A percentile compares a stretch with the other conserved stretches of the same genome.
Evolutionary conservation across 345 rosid genomes (phyloP).

Genomic region (Ricinus communis): DNA sequence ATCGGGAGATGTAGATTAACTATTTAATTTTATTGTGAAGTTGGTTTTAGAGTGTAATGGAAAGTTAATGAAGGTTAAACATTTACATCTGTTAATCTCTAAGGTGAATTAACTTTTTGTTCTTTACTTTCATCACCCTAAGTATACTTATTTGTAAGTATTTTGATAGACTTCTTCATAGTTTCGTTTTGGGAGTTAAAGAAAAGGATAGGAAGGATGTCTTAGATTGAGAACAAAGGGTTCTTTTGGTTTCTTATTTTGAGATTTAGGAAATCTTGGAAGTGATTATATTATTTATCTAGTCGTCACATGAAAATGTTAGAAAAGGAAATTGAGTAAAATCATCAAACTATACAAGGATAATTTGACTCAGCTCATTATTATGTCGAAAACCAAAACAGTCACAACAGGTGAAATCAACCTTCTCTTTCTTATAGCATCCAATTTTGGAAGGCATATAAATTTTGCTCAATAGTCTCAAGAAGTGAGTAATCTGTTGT

Average conservation of each 20-base stretch:
- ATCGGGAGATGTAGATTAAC: too few relatives aligned
- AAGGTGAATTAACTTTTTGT: too few relatives aligned
- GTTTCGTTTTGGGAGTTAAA: neutral
- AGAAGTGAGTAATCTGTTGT: neutral
- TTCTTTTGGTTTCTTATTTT: neutral
- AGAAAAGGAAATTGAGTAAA: constrained; percentile 9
- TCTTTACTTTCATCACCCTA: too few relatives aligned
- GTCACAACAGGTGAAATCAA: neutral
- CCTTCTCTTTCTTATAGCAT: neutral
- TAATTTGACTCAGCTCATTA: neutral
- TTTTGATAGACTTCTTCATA: neutral
- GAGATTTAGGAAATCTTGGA: neutral
- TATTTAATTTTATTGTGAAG: too few relatives aligned
- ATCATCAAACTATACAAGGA: neutral
- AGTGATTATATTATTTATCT: neutral
- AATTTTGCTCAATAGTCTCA: too few relatives aligned
- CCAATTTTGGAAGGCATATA: neutral
- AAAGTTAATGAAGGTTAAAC: neutral
- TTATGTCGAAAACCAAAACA: neutral
- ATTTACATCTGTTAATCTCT: too few relatives aligned
- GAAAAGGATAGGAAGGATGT: too few relatives aligned
- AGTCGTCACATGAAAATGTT: neutral
- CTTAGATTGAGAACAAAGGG: neutral
- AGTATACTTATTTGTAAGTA: too few relatives aligned
- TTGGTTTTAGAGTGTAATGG: too few relatives aligned